These are phyloP conservation scores for Dichomitus squalens DNA, from an alignment of 1,284 basidiomycete genomes.

Conservation along the genomic window DNA sequence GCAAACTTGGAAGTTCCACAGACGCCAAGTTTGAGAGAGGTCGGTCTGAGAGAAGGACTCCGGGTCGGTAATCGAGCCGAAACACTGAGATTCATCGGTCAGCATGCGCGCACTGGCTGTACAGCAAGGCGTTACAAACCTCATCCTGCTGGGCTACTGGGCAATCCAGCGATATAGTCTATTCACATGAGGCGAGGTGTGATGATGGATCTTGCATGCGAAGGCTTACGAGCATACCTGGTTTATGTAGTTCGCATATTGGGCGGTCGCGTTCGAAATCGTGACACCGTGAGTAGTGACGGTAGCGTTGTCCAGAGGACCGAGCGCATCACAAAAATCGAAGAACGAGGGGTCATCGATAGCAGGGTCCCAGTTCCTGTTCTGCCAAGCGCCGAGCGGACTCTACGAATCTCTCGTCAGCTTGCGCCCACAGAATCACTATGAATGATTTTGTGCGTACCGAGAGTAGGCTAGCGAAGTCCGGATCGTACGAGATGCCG, in stretches of 20 bases:
- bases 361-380: slow-evolving; percentile 76
- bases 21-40: slow-evolving; percentile 77
- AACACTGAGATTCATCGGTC: slow-evolving; percentile 62
- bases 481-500: slow-evolving; percentile 70
- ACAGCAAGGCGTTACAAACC: slow-evolving; percentile 38
- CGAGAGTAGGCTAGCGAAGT: slow-evolving; percentile 75
- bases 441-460: too few species aligned
- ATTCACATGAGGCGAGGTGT: not conserved
- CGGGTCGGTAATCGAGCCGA: slow-evolving; percentile 75
- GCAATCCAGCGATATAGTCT: slow-evolving; percentile 48
- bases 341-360: slow-evolving; percentile 65
- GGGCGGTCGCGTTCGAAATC: slow-evolving; percentile 62
- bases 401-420: slow-evolving; percentile 23
- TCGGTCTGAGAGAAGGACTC: slow-evolving; percentile 62
- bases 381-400: slow-evolving; percentile 59
- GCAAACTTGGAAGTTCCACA: slow-evolving; percentile 93
- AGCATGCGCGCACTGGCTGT: not conserved
- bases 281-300: slow-evolving; percentile 49
- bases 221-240: slow-evolving; percentile 43
- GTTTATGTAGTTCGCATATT: slow-evolving; percentile 79
- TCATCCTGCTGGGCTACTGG: slow-evolving; percentile 54
- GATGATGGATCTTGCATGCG: not conserved
- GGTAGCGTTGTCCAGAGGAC: slow-evolving; percentile 39
- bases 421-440: too few species aligned
- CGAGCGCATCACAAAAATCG: slow-evolving; percentile 70